Evolutionary conservation across 306 rosid genomes (phyloP), one percentile per base, ranked within the genome.

Genomic region (Biancaea sappan): DNA sequence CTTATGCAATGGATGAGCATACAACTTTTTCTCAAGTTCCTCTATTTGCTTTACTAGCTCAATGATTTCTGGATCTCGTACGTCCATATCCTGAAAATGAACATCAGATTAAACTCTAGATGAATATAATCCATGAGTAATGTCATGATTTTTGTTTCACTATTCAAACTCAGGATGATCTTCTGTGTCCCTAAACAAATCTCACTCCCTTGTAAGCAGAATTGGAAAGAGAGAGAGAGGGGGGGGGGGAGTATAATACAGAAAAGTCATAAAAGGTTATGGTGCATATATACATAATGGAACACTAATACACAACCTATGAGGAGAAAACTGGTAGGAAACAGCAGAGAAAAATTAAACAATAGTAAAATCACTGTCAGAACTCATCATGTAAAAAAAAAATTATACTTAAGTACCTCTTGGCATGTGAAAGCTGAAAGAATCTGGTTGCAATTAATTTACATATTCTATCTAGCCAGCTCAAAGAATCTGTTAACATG

Each of bases 1-100:
- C 99, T 94, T 90, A 69, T 92, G 92, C 77, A 94, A 82, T 50
- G 97, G 95, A 84, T 94, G 96, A 56, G 86, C 73, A 79, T 91
- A 77, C 82, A 92, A 84, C 84, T 87, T 90, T 52, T 82, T 80
- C 79, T 94, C 97, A 41, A 88, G 93, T 44, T 84, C 96, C 89
- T 90, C 96, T 24, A 94, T 87, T 84, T 94, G 90, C 77, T 68
- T 80, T 51, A 90, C 90, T 71, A 92, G 80, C 82, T 90, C 91
- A 52, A 90, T 85, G 73, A 94, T 94, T 75, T 88, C 93, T 3
- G 86, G 64, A 81, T 94, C 99, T 32, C 87, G 86, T 64, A 92
- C 81, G 40, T 88, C 91, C 96, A 94, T 94, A 76, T 94, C 97
- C 99, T 94, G 85, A 50, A 81, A 75, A 46, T 38, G 43, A 78